Evolutionary conservation across 768 basidiomycete species (phyloP).

Genomic region (Mycena sanguinolenta): DNA sequence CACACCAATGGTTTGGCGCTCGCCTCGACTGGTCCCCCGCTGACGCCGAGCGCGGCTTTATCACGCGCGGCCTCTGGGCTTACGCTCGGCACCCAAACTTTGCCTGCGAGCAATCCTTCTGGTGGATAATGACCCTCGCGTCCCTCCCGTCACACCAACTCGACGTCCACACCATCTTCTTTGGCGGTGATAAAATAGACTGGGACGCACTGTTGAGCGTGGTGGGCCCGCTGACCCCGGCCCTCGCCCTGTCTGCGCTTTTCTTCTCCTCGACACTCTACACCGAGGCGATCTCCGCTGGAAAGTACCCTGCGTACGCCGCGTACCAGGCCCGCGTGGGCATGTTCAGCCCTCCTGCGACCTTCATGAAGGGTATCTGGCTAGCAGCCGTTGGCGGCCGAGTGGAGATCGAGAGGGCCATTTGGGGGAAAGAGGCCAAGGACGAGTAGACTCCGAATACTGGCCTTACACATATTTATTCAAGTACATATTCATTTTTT

Average conservation of each 20-base stretch:
- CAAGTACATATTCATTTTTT: too few species aligned
- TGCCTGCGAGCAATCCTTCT: slow-evolving; percentile 89
- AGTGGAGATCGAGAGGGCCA: slow-evolving; percentile 38
- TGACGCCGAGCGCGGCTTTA: slow-evolving; percentile 85
- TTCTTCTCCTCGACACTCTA: slow-evolving; percentile 84
- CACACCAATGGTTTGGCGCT: slow-evolving; percentile 74
- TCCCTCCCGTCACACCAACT: slow-evolving; percentile 62
- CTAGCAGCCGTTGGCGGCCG: slow-evolving; percentile 41
- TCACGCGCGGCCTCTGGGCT: slow-evolving; percentile 87
- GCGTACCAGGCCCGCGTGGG: slow-evolving; percentile 84
- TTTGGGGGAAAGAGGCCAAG: slow-evolving; percentile 44
- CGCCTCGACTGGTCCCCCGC: slow-evolving; percentile 75
- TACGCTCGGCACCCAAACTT: slow-evolving; percentile 95
- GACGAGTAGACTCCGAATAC: slow-evolving; percentile 18
- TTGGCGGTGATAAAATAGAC: slow-evolving; percentile 22
- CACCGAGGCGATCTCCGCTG: slow-evolving; percentile 83
- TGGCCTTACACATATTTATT: too few species aligned
- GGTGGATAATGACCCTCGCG: slow-evolving; percentile 80
- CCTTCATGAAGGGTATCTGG: slow-evolving; percentile 48
- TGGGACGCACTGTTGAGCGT: slow-evolving; percentile 13
- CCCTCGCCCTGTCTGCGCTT: slow-evolving; percentile 72
- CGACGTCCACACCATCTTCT: slow-evolving; percentile 35
- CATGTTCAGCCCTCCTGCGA: slow-evolving; percentile 73
- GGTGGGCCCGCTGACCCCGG: slow-evolving; percentile 58
- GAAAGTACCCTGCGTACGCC: slow-evolving; percentile 82